A percentile compares a stretch with the other conserved stretches of the same genome.
Conservation (phyloP, 1,284 basidiomycete genomes). For the Sphaerobolus stellatus region DNA sequence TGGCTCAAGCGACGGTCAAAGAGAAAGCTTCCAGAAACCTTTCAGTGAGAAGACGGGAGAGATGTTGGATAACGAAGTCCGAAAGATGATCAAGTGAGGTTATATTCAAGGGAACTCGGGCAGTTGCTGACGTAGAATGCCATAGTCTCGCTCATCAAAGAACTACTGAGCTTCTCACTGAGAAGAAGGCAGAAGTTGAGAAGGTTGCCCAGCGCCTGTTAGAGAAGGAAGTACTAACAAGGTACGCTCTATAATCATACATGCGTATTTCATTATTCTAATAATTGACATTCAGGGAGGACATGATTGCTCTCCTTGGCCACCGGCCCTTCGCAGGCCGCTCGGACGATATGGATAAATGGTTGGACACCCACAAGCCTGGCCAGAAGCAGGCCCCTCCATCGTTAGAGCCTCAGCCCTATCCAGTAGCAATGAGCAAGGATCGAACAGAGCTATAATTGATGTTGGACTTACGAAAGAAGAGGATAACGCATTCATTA, state of each 20-base stretch:
- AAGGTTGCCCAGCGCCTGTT: slow-evolving; percentile 90
- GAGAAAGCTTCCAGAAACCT: slow-evolving; percentile 93
- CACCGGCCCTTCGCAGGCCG: slow-evolving; percentile 78
- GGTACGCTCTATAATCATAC: slow-evolving; percentile 45
- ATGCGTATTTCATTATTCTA: slow-evolving; percentile 3
- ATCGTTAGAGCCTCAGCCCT: slow-evolving; percentile 4
- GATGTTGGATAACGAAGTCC: slow-evolving; percentile 88
- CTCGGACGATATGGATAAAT: slow-evolving; percentile 91
- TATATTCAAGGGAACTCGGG: too few species aligned
- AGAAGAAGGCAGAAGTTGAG: slow-evolving; percentile 87
- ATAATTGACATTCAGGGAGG: slow-evolving; percentile 52
- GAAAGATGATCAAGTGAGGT: slow-evolving; percentile 88
- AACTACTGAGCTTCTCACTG: slow-evolving; percentile 79
- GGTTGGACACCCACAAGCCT: slow-evolving; percentile 63
- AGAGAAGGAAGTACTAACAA: slow-evolving; percentile 93
- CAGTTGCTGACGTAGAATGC: background rate
- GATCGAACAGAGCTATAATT: slow-evolving; percentile 8
- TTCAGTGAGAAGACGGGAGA: slow-evolving; percentile 98
- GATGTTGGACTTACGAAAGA: too few species aligned
- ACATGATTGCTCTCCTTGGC: slow-evolving; percentile 85
- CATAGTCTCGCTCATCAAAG: slow-evolving; percentile 76
- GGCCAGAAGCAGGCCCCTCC: slow-evolving; percentile 12
- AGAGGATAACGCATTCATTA: too few species aligned
- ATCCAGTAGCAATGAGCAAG: slow-evolving; percentile 11
- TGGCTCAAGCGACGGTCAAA: slow-evolving; percentile 78